Percentiles rank a stretch among this genome's conserved stretches.
Conservation (phyloP, 208 protist genomes). For the Leishmania turanica region DNA sequence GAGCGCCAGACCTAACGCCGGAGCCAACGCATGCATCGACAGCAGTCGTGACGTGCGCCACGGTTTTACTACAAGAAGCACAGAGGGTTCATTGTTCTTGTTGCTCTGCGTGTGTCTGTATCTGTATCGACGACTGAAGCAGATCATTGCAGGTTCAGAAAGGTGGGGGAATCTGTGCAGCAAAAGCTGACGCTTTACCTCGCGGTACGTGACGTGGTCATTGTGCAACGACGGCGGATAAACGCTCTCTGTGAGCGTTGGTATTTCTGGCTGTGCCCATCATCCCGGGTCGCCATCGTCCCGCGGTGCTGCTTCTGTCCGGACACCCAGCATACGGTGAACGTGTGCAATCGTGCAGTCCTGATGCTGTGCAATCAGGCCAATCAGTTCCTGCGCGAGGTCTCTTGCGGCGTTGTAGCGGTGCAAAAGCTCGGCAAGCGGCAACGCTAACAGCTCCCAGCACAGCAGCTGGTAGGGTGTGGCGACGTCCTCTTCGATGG, state of each 20-base stretch:
- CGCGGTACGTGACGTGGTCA: no score
- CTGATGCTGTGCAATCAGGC: constrained; percentile 28
- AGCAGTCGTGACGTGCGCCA: not conserved
- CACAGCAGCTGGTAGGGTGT: constrained; percentile 5
- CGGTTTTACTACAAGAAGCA: not conserved
- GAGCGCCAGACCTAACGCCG: not conserved
- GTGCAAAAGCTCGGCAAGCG: constrained; percentile 30
- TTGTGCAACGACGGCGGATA: not conserved
- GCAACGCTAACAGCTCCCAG: constrained; percentile 9
- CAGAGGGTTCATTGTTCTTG: not conserved
- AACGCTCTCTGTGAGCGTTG: not conserved
- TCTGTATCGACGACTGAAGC: not conserved
- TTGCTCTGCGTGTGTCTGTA: not conserved
- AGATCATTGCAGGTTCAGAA: not conserved
- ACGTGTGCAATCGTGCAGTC: constrained; percentile 34
- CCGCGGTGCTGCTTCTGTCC: not conserved
- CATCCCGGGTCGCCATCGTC: not conserved
- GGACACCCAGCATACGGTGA: constrained; percentile 29
- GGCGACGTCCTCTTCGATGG: not conserved
- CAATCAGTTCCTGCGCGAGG: constrained; percentile 32
- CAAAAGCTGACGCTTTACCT: not conserved
- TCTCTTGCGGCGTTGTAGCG: constrained; percentile 50
- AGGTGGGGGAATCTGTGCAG: not conserved
- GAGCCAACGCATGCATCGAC: not conserved
- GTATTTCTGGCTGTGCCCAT: not conserved